Evolutionary conservation across 208 protist genomes (phyloP).

Genomic region (Crithidia acanthocephali): DNA sequence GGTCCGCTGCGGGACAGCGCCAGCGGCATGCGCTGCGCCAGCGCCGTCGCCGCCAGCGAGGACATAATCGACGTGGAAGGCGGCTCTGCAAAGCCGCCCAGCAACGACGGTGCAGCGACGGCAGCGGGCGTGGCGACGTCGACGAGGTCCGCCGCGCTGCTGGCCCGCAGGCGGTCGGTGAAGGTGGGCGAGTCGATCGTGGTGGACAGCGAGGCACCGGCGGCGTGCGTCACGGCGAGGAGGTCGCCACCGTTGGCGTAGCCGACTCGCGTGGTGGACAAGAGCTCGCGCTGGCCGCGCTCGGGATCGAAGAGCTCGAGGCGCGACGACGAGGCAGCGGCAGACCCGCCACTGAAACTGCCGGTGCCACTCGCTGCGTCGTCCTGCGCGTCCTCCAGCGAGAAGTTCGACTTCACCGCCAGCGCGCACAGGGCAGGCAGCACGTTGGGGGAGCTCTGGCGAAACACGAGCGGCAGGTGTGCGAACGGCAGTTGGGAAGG

Average conservation of each 20-base stretch:
- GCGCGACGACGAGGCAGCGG: neutral
- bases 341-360: neutral
- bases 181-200: neutral
- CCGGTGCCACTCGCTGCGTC: neutral
- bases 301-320: constrained; percentile 28
- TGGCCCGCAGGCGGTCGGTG: neutral
- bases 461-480: constrained; percentile 42
- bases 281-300: neutral
- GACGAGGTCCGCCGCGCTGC: neutral
- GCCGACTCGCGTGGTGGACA: neutral
- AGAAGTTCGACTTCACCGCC: constrained; percentile 18
- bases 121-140: neutral
- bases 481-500: neutral
- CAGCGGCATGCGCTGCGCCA: constrained; percentile 21
- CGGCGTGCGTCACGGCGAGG: neutral
- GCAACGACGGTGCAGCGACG: neutral
- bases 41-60: constrained; percentile 20
- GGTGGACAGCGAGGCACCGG: neutral
- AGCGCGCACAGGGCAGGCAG: constrained; percentile 24
- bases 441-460: constrained; percentile 27
- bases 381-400: neutral
- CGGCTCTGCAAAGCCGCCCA: neutral
- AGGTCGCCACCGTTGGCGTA: neutral
- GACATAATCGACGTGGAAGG: constrained; percentile 12
- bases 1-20: constrained; percentile 25